Conservation (phyloP, 148 eudicot species). For the Rhododendron ferrugineum region DNA sequence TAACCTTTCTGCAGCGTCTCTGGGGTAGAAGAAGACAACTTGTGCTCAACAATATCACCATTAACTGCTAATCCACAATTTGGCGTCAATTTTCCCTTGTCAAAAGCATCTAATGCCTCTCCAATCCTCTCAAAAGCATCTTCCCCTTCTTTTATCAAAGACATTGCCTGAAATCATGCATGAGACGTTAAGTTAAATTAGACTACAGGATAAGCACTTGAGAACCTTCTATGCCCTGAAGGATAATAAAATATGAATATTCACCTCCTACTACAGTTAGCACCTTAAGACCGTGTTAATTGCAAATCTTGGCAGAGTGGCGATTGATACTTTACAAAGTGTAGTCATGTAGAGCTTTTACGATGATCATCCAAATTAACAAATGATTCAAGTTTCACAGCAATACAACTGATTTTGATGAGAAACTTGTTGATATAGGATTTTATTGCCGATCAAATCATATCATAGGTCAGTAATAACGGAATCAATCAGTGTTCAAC, state of each 20-base stretch:
- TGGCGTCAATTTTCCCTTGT: constrained; percentile 15
- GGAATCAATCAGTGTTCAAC: background rate
- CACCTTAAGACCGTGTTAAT: background rate
- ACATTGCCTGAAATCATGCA: constrained; percentile 45
- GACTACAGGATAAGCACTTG: background rate
- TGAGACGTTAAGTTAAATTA: background rate
- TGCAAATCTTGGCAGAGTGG: background rate
- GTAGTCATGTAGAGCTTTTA: background rate
- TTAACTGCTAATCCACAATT: constrained; percentile 7
- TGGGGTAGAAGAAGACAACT: constrained; percentile 17
- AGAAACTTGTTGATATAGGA: background rate
- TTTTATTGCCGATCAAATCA: background rate
- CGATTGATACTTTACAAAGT: background rate
- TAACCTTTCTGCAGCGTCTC: constrained; percentile 15
- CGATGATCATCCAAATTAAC: background rate
- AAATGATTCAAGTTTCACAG: background rate
- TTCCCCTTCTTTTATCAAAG: constrained; percentile 37
- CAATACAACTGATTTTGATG: background rate
- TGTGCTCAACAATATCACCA: constrained; percentile 19
- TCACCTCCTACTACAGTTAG: background rate
- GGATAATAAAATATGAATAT: background rate
- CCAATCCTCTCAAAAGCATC: constrained; percentile 43
- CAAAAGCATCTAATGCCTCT: constrained; percentile 53
- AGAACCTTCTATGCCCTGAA: background rate
- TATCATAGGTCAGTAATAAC: background rate